These are phyloP conservation scores for Cryptococcus sp. DNA, from an alignment of 1,284 basidiomycete genomes.

Conservation along the genomic window DNA sequence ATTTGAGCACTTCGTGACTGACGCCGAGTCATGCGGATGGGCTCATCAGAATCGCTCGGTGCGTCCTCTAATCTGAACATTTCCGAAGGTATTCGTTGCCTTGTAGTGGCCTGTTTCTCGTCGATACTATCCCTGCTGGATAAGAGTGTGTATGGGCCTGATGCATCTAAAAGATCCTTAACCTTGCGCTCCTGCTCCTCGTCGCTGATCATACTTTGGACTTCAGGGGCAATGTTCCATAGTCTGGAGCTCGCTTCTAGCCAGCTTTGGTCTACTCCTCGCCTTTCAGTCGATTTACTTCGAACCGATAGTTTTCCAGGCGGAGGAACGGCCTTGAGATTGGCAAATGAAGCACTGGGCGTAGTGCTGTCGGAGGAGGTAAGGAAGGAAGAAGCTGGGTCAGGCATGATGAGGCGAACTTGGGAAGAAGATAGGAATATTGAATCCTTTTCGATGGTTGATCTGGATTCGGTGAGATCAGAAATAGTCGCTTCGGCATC, in stretches of 20 bases:
- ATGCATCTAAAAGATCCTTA: neutral
- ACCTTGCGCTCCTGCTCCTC: neutral
- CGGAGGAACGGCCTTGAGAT: neutral
- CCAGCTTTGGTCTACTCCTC: slow-evolving; percentile 2
- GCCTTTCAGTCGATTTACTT: neutral
- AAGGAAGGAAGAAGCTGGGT: slow-evolving; percentile 17
- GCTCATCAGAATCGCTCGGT: too few species aligned
- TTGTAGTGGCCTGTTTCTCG: neutral
- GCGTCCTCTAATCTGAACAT: neutral
- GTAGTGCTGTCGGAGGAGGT: slow-evolving; percentile 14
- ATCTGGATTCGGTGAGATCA: slow-evolving; percentile 10
- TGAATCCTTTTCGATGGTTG: slow-evolving; percentile 8
- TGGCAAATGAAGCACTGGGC: slow-evolving; percentile 12
- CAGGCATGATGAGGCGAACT: slow-evolving; percentile 25
- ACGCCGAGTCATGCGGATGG: too few species aligned
- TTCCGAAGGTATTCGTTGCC: neutral
- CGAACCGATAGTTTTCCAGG: neutral
- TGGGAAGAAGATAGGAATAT: slow-evolving; percentile 7
- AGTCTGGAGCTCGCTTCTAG: slow-evolving; percentile 1
- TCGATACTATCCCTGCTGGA: neutral
- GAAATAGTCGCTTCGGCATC: slow-evolving; percentile 20
- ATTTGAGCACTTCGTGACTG: too few species aligned
- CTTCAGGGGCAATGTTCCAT: slow-evolving; percentile 2
- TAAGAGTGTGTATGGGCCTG: neutral
- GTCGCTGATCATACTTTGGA: neutral